Conservation (phyloP, 2,329 filamentous ascomycete genomes). For the Microcera coccophila region DNA sequence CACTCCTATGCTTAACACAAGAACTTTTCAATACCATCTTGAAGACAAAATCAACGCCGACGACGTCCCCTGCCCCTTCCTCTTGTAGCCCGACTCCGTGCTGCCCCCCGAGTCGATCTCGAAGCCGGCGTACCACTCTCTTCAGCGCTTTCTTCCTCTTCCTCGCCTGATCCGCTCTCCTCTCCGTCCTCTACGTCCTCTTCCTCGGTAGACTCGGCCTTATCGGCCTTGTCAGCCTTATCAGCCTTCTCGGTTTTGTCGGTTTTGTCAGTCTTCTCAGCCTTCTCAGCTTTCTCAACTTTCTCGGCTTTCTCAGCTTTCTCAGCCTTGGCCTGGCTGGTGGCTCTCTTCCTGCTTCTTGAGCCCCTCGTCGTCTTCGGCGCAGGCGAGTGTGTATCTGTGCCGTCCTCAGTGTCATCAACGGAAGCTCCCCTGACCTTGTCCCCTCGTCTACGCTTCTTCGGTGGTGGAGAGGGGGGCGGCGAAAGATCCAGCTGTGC, state of each 20-base stretch:
- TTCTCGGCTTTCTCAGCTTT: conserved; percentile 30
- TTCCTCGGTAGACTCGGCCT: conserved; percentile 33
- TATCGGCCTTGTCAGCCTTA: conserved; percentile 19
- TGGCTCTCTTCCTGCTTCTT: conserved; percentile 42
- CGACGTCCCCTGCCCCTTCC: conserved; percentile 31
- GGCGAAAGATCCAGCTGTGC: conserved; percentile 41
- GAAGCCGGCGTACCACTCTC: conserved; percentile 3
- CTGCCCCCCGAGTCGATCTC: conserved; percentile 33
- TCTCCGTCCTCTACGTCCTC: conserved; percentile 37
- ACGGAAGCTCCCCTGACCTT: conserved; percentile 42
- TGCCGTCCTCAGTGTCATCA: conserved; percentile 46
- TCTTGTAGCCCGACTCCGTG: conserved; percentile 29
- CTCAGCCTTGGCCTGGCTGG: conserved; percentile 40
- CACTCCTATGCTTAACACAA: not conserved
- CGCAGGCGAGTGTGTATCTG: conserved; percentile 36
- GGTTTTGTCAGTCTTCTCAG: conserved; percentile 29
- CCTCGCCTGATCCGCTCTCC: conserved; percentile 32
- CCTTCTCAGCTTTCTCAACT: conserved; percentile 28
- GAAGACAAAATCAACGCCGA: conserved; percentile 27
- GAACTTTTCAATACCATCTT: too few relatives aligned
- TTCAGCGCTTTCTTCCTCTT: conserved; percentile 32
- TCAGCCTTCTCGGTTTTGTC: conserved; percentile 35
- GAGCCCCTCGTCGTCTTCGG: conserved; percentile 40
- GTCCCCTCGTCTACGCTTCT: conserved; percentile 45
- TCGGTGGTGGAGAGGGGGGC: conserved; percentile 29